Conservation (phyloP, 2,329 filamentous ascomycete genomes). For the Neonectria ditissima region DNA sequence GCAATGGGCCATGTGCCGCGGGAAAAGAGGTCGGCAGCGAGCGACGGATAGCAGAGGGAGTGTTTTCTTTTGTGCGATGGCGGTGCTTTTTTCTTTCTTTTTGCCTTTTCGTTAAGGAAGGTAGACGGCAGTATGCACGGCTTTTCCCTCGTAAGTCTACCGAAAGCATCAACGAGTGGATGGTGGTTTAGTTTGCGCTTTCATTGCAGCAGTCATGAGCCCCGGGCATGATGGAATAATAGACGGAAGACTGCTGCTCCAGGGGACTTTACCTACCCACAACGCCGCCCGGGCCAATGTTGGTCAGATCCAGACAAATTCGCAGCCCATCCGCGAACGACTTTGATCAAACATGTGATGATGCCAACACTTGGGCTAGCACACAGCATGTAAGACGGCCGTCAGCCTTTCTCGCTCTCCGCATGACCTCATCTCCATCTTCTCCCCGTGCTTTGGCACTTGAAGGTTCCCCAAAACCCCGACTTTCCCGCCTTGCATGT, state of each 20-base stretch:
- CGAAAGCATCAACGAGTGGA: too few species aligned
- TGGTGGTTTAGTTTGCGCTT: too few species aligned
- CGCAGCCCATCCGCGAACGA: too few species aligned
- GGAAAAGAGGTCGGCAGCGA: conserved; percentile 25
- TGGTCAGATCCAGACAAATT: too few species aligned
- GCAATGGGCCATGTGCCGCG: conserved; percentile 27
- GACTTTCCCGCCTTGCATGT: conserved; percentile 44
- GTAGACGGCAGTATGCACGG: not conserved
- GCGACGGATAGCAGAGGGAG: conserved; percentile 2
- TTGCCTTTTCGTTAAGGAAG: too few species aligned
- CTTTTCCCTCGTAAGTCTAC: not conserved
- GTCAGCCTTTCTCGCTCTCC: conserved; percentile 30
- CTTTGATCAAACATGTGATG: conserved; percentile 25
- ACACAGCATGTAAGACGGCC: not conserved
- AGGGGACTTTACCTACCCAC: too few species aligned
- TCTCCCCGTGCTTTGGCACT: conserved; percentile 4
- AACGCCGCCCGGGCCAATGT: too few species aligned
- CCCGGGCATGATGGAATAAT: too few species aligned
- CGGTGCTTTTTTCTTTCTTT: not conserved
- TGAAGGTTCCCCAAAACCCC: conserved; percentile 18
- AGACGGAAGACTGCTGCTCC: too few species aligned
- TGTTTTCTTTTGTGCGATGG: not conserved
- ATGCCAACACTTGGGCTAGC: too few species aligned
- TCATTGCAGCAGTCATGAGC: too few species aligned
- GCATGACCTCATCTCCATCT: conserved; percentile 45